Evolutionary conservation across 129 eudicot genomes (phyloP).

Genomic region (Dittrichia graveolens): DNA sequence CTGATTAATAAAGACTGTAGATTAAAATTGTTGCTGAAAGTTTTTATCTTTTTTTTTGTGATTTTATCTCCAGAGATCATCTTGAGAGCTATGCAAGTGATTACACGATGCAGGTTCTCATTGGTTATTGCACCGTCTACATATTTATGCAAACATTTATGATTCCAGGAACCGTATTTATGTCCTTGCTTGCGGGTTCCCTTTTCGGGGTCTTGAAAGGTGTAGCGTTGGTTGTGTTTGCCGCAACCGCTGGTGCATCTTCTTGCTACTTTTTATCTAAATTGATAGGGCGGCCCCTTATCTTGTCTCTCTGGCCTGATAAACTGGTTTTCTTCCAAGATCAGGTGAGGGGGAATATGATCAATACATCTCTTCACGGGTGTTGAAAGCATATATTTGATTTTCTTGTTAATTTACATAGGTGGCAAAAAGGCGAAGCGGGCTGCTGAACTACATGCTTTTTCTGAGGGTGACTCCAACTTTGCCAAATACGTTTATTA

Average conservation of each 20-base stretch:
- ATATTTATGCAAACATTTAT: slow-evolving; percentile 97
- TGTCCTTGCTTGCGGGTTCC: slow-evolving; percentile 92
- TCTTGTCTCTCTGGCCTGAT: slow-evolving; percentile 84
- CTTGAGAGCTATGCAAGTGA: slow-evolving; percentile 91
- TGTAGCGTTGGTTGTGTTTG: slow-evolving; percentile 77
- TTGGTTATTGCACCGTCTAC: slow-evolving; percentile 85
- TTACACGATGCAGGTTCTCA: slow-evolving; percentile 80
- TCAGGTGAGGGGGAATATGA: slow-evolving; percentile 50
- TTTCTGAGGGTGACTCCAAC: slow-evolving; percentile 82
- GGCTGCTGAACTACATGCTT: slow-evolving; percentile 71
- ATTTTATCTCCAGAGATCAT: slow-evolving; percentile 54
- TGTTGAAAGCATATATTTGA: background rate
- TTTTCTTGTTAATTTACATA: slow-evolving; percentile 26
- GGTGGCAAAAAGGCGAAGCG: slow-evolving; percentile 74
- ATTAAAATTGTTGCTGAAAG: background rate
- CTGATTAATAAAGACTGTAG: background rate
- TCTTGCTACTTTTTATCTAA: slow-evolving; percentile 89
- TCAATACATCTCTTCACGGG: slow-evolving; percentile 10
- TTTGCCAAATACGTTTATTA: slow-evolving; percentile 83
- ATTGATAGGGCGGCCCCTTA: slow-evolving; percentile 81
- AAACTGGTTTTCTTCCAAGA: slow-evolving; percentile 78
- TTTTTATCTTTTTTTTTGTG: background rate
- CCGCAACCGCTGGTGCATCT: slow-evolving; percentile 95
- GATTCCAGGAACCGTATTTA: slow-evolving; percentile 95
- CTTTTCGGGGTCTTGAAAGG: slow-evolving; percentile 86